Evolutionary conservation across 1,284 basidiomycete genomes (phyloP), one percentile per base, ranked within the genome.

Genomic region (Tetrapyrgos nigripes): DNA sequence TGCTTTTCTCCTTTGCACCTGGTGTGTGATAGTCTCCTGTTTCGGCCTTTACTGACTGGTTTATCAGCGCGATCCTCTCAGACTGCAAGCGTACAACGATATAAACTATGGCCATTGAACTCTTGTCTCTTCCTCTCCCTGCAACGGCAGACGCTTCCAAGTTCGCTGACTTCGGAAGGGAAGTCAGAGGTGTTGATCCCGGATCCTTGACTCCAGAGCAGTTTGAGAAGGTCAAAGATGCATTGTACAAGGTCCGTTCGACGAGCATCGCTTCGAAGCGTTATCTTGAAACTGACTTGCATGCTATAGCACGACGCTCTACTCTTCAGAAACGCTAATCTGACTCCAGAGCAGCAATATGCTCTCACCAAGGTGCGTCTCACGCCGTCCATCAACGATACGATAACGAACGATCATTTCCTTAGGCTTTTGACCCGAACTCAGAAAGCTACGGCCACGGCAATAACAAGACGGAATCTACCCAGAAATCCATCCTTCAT

Each of bases 301-400:
- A 31, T 40, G 3, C 1, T 50, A 23, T 61, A 94, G 92, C 81
- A 95, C 66, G 83, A 84, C 53, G 84, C 83, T 31, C 81, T 96
- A 29, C 79, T 95, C 55, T 94, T 95, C 79, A 83, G 89, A 57
- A 75, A 89, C 67, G 81, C 82, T 31, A 77, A 83, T 35, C 72
- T 95, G 27, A 85, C 87, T 2, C 93, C 93, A 0, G 91, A 93
- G 73, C 88, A 93, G 70, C 93, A 95, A 70, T 94, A 89, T 73
- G 85, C 85, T 21, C 73, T 95, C 59, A 94, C 92, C 8, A 92
- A 93, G 82, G 92, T 89, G 61, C 52, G 76, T 61, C 17, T 45
- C 53, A 27, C 27, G 17, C 49, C n/a, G 60, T 40, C 19, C 56
- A n/a, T 29, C n/a, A 50, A 48, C 88, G 69, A 87, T 31, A 19